Evolutionary conservation across 495 filamentous ascomycete genomes (phyloP).

Genomic region (Penicillium angulare): DNA sequence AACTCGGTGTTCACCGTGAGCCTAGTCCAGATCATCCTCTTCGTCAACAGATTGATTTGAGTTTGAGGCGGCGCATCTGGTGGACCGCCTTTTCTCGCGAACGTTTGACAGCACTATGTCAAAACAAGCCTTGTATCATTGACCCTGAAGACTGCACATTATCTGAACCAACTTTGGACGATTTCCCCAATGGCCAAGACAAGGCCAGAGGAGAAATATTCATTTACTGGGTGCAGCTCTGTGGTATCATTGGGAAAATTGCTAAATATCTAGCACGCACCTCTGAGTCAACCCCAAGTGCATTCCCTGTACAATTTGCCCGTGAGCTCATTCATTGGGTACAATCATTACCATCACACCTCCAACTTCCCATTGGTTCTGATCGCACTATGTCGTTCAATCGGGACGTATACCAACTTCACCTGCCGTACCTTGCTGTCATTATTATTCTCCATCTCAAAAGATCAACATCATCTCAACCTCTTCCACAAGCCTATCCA

Average conservation of each 20-base stretch:
- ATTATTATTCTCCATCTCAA: slow-evolving; percentile 37
- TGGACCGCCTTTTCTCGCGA: slow-evolving; percentile 40
- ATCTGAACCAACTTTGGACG: slow-evolving; percentile 25
- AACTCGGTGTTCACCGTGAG: slow-evolving; percentile 35
- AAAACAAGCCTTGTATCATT: slow-evolving; percentile 35
- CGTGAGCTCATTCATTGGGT: slow-evolving; percentile 33
- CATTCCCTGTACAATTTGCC: slow-evolving; percentile 23
- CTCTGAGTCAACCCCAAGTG: not conserved
- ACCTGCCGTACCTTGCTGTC: slow-evolving; percentile 35
- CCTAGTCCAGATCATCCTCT: slow-evolving; percentile 9
- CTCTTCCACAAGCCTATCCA: slow-evolving; percentile 31
- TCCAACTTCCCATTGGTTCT: slow-evolving; percentile 29
- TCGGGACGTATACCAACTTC: slow-evolving; percentile 35
- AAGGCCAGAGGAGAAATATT: slow-evolving; percentile 32
- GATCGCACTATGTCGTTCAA: slow-evolving; percentile 27
- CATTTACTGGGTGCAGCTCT: slow-evolving; percentile 33
- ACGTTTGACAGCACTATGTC: slow-evolving; percentile 35
- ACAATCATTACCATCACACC: slow-evolving; percentile 25
- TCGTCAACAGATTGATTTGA: slow-evolving; percentile 17
- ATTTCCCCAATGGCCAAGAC: slow-evolving; percentile 19
- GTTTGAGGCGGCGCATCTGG: slow-evolving; percentile 35
- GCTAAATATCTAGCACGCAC: slow-evolving; percentile 30
- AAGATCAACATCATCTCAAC: slow-evolving; percentile 18
- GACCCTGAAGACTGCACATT: slow-evolving; percentile 36
- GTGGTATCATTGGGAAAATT: slow-evolving; percentile 31